Evolutionary conservation across 2,329 filamentous ascomycete species (phyloP).

Genomic region (Neospermospora avenae): DNA sequence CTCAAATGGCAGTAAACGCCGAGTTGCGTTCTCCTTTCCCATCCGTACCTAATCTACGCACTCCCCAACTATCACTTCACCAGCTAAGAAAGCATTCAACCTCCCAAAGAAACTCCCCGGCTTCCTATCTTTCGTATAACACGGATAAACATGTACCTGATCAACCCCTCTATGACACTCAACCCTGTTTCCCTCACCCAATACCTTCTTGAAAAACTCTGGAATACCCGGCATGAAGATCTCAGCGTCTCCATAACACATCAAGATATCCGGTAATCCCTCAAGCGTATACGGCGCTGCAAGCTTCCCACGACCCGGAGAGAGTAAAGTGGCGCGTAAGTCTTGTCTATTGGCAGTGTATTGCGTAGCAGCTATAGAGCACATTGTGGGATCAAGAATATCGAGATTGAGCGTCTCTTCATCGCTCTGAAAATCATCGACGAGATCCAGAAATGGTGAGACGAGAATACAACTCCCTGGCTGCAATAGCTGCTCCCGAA

Average conservation of each 20-base stretch:
- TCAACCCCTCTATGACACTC: neutral
- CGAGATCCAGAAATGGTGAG: neutral
- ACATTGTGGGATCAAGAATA: neutral
- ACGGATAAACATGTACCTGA: neutral
- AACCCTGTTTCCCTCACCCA: neutral
- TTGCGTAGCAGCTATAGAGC: neutral
- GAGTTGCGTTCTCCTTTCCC: no score
- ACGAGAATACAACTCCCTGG: neutral
- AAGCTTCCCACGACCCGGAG: neutral
- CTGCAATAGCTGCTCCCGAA: neutral
- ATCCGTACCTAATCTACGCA: neutral
- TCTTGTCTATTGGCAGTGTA: neutral
- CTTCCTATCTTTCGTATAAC: neutral
- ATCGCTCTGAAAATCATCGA: neutral
- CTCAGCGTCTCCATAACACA: neutral
- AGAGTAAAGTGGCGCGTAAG: neutral
- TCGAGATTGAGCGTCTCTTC: neutral
- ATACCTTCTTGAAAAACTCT: neutral
- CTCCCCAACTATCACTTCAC: neutral
- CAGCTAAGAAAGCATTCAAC: neutral
- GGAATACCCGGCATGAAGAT: constrained; percentile 2
- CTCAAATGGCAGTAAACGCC: no score
- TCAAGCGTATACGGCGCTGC: neutral
- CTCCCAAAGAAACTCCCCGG: neutral
- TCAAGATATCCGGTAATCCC: neutral